Conservation (phyloP, 73 alveolate genomes). For the Paramecium sexaurelia region DNA sequence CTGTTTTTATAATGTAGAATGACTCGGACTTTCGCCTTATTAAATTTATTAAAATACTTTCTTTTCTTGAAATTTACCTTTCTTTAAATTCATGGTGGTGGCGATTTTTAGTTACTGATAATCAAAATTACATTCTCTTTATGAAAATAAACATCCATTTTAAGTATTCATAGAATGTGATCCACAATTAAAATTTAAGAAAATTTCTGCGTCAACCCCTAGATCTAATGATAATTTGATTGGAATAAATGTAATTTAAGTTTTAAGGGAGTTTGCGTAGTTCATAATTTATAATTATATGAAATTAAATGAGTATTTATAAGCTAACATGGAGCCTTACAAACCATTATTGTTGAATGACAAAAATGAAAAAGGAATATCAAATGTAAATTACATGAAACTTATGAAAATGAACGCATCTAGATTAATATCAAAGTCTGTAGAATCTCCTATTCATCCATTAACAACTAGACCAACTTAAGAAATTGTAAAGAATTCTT, state of each 20-base stretch:
- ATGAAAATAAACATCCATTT: not conserved
- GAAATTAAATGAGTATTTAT: not conserved
- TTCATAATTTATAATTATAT: not conserved
- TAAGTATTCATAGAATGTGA: not conserved
- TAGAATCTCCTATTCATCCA: not conserved
- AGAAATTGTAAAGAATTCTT: not conserved
- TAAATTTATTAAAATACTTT: not conserved
- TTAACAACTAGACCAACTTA: not conserved
- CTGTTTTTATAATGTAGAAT: not conserved
- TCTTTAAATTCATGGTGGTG: not conserved
- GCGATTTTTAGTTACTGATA: not conserved
- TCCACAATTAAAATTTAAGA: no score
- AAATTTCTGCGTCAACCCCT: not conserved
- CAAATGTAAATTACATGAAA: not conserved
- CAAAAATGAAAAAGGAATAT: not conserved
- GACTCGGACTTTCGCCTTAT: not conserved
- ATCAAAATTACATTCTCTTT: not conserved
- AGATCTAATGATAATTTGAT: not conserved
- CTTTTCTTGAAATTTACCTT: constrained; percentile 24
- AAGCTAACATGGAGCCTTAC: not conserved
- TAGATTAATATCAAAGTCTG: not conserved
- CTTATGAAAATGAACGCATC: not conserved
- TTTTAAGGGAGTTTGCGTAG: not conserved
- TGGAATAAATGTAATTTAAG: not conserved
- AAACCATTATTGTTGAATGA: constrained; percentile 18